Conservation (phyloP, 139 green algal genomes). For the Micromonas pusilla region DNA sequence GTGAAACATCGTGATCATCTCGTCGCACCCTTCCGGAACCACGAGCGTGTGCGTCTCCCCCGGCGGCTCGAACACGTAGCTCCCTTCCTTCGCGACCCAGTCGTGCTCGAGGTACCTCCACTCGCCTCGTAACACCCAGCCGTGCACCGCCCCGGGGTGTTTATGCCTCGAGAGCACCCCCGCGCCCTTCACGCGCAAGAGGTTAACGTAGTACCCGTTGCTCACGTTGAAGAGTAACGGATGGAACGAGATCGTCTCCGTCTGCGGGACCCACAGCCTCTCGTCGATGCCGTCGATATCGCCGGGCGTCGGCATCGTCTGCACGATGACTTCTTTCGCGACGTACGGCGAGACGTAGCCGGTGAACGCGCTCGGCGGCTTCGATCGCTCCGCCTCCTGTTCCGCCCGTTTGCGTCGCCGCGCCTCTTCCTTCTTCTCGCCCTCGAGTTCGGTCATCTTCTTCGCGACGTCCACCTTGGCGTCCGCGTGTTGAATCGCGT, state of each 20-base stretch:
- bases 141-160: constrained; percentile 22
- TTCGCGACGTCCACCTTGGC: neutral
- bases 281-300: neutral
- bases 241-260: constrained; percentile 19
- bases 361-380: neutral
- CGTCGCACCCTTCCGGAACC: constrained; percentile 18
- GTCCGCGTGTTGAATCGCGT: neutral
- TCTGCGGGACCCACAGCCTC: constrained; percentile 18
- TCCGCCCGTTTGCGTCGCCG: too few species aligned
- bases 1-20: constrained; percentile 34
- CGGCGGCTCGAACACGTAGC: constrained; percentile 30
- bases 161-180: constrained; percentile 14
- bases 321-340: neutral
- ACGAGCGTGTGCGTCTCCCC: constrained; percentile 32
- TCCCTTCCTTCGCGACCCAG: constrained; percentile 16
- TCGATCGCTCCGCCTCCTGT: too few species aligned
- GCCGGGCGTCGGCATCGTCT: neutral
- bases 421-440: too few species aligned
- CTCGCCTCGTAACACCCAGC: constrained; percentile 13
- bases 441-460: neutral
- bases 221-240: constrained; percentile 27
- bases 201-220: constrained; percentile 30
- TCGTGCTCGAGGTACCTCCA: constrained; percentile 32
- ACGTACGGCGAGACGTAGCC: neutral
- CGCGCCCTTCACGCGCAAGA: constrained; percentile 5